These are phyloP conservation scores for Odonthalia washingtoniensis DNA, from an alignment of 31 red algal species.

Conservation along the genomic window DNA sequence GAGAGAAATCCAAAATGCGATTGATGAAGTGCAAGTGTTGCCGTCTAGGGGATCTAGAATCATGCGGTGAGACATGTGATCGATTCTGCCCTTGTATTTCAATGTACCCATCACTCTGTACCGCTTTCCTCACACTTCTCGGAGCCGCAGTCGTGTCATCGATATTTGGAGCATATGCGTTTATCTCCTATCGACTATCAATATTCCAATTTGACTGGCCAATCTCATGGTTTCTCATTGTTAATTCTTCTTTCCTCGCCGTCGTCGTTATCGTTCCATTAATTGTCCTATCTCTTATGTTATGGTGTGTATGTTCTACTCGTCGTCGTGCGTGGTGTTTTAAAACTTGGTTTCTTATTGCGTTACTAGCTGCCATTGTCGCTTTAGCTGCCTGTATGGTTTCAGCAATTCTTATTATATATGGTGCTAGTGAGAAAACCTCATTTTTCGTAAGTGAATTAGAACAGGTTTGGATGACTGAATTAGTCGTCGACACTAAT, in stretches of 20 bases:
- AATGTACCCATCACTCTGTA: conserved; percentile 70
- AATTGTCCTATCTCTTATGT: conserved; percentile 40
- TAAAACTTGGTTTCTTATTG: conserved; percentile 52
- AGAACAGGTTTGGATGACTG: conserved; percentile 49
- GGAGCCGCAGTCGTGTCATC: conserved; percentile 44
- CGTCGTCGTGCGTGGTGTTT: conserved; percentile 26
- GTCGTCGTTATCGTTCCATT: conserved; percentile 43
- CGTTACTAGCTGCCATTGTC: conserved; percentile 41
- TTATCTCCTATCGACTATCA: conserved; percentile 57
- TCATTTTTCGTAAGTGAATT: conserved; percentile 51
- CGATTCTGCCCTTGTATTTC: conserved; percentile 78
- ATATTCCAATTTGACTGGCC: conserved; percentile 67
- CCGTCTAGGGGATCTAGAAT: background rate
- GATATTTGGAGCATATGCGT: conserved; percentile 67
- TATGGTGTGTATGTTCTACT: conserved; percentile 63
- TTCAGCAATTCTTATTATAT: conserved; percentile 56
- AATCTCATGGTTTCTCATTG: conserved; percentile 42
- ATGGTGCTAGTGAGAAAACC: conserved; percentile 47
- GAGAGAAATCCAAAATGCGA: too few species aligned
- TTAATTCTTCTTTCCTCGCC: conserved; percentile 56
- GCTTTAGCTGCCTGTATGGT: conserved; percentile 59
- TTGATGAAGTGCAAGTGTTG: background rate
- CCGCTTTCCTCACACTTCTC: conserved; percentile 64
- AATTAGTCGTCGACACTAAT: conserved; percentile 5
- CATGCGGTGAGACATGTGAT: conserved; percentile 58